Conservation (phyloP, 1,139 yeast genomes). For the Scheffersomyces titani region DNA sequence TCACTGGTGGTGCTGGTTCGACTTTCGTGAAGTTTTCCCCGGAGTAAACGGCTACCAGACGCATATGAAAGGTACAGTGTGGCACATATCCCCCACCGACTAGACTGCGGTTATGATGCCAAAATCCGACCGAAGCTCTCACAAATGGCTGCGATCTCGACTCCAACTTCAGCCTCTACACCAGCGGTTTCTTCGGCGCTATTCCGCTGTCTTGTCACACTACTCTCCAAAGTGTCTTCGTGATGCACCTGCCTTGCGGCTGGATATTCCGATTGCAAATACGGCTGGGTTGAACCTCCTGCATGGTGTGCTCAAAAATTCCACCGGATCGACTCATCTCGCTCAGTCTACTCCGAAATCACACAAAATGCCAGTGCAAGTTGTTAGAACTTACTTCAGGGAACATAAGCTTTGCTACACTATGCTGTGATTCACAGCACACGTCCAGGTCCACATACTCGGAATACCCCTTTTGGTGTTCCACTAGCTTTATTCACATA, state of each 20-base stretch:
- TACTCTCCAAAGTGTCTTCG: background rate
- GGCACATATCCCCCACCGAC: background rate
- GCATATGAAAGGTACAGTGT: background rate
- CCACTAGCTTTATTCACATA: background rate
- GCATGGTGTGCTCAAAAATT: background rate
- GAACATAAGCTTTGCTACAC: background rate
- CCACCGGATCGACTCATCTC: background rate
- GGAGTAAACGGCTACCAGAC: background rate
- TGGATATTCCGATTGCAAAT: background rate
- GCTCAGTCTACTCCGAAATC: background rate
- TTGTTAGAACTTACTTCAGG: background rate
- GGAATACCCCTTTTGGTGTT: no score
- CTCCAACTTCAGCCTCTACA: background rate
- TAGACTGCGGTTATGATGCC: background rate
- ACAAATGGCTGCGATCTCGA: background rate
- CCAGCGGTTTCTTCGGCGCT: background rate
- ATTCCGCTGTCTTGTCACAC: background rate
- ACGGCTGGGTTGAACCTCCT: background rate
- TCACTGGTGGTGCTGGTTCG: background rate
- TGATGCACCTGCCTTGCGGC: background rate
- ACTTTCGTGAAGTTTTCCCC: background rate
- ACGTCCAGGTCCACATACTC: no score
- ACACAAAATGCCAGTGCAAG: background rate
- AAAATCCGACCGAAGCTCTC: background rate
- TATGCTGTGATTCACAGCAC: background rate